phyloP scores from a whole-genome alignment of 208 protist genomes.

The Crithidia brevicula region DNA sequence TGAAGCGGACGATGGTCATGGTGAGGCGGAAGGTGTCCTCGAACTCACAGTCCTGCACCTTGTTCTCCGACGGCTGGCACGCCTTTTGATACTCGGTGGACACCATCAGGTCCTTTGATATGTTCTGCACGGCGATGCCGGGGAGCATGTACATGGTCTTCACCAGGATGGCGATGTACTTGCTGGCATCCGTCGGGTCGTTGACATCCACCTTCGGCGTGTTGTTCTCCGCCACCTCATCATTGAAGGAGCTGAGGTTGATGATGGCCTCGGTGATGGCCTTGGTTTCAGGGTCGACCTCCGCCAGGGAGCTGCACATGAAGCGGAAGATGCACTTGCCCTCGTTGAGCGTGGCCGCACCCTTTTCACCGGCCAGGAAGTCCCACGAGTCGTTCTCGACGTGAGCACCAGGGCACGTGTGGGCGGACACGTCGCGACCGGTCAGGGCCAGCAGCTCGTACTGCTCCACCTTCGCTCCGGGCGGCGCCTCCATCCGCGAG shows the following conservation, averaged over 20 bases:
- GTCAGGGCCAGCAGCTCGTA: constrained; percentile 82
- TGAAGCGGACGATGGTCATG: constrained; percentile 77
- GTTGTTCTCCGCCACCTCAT: constrained; percentile 85
- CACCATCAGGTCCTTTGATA: constrained; percentile 69
- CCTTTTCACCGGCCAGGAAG: constrained; percentile 59
- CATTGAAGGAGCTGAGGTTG: constrained; percentile 74
- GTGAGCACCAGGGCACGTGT: constrained; percentile 35
- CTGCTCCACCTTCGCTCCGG: constrained; percentile 59
- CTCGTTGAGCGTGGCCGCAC: constrained; percentile 53
- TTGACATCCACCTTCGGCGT: constrained; percentile 74
- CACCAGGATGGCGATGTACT: constrained; percentile 82
- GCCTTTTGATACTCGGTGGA: constrained; percentile 82
- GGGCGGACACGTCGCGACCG: constrained; percentile 49
- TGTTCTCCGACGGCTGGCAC: constrained; percentile 78
- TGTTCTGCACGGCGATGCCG: constrained; percentile 47
- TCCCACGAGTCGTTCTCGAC: constrained; percentile 75
- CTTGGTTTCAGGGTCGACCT: constrained; percentile 51
- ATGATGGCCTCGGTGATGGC: constrained; percentile 69
- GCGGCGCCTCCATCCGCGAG: constrained; percentile 25
- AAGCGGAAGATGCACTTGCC: constrained; percentile 84
- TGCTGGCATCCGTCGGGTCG: constrained; percentile 41
- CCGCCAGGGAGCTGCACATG: constrained; percentile 48
- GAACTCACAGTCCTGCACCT: constrained; percentile 58
- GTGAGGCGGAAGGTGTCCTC: constrained; percentile 80
- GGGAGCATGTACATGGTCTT: constrained; percentile 93